Conservation (phyloP, 2,329 filamentous ascomycete genomes). For the Calonectria hongkongensis region DNA sequence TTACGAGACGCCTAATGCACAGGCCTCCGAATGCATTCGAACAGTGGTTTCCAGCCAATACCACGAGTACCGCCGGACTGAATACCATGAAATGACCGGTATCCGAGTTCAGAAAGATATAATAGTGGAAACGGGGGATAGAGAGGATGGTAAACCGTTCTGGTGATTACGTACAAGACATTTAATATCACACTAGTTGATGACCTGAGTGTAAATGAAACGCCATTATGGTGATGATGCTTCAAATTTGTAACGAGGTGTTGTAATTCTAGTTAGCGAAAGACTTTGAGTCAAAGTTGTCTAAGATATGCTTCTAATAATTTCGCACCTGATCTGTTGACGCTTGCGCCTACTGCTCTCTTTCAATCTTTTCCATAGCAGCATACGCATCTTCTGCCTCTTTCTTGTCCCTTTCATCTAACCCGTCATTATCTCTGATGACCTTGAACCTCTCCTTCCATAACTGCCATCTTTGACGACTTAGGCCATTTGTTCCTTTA, state of each 20-base stretch:
- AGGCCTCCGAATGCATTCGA: conserved; percentile 34
- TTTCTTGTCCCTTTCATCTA: conserved; percentile 25
- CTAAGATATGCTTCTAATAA: too few relatives aligned
- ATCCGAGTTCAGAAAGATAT: conserved; percentile 49
- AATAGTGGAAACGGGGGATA: conserved; percentile 14
- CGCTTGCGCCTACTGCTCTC: neutral
- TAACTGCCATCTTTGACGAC: conserved; percentile 43
- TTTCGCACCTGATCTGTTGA: too few relatives aligned
- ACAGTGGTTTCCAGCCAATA: conserved; percentile 43
- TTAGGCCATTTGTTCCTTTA: conserved; percentile 43
- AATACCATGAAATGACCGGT: conserved; percentile 24
- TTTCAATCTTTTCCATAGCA: conserved; percentile 32
- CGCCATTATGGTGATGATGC: too few relatives aligned
- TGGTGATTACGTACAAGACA: too few relatives aligned
- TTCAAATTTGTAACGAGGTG: too few relatives aligned
- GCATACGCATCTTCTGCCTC: conserved; percentile 24
- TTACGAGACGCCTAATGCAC: conserved; percentile 32
- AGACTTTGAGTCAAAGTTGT: too few relatives aligned
- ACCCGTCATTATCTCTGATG: conserved; percentile 32
- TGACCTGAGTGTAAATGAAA: too few relatives aligned
- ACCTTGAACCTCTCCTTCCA: conserved; percentile 46
- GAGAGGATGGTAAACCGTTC: neutral
- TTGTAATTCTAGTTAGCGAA: too few relatives aligned
- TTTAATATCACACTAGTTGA: too few relatives aligned
- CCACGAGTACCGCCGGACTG: conserved; percentile 28